Evolutionary conservation across 768 basidiomycete genomes (phyloP).

Genomic region (Ramaria sp.): DNA sequence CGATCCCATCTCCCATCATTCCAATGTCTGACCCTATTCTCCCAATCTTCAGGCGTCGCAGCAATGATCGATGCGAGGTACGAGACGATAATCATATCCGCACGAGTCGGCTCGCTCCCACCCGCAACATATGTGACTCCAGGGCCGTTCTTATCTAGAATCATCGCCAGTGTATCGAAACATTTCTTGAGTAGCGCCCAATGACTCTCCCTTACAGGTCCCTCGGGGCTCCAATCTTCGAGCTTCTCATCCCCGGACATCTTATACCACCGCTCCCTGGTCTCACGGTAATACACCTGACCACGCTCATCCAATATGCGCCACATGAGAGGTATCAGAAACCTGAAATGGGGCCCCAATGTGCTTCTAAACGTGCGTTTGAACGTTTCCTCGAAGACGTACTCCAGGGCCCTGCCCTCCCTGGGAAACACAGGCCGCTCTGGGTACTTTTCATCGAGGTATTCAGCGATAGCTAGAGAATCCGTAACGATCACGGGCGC

Average conservation of each 20-base stretch:
- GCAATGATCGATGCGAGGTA: slow-evolving; percentile 66
- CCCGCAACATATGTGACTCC: slow-evolving; percentile 34
- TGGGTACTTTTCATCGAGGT: slow-evolving; percentile 57
- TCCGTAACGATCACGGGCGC: slow-evolving; percentile 48
- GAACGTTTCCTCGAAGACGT: slow-evolving; percentile 54
- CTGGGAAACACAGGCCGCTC: slow-evolving; percentile 63
- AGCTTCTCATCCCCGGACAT: too few species aligned
- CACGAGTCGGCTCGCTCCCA: slow-evolving; percentile 60
- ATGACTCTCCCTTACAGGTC: slow-evolving; percentile 4
- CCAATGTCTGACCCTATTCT: slow-evolving; percentile 60
- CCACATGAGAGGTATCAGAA: slow-evolving; percentile 58
- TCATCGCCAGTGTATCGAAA: slow-evolving; percentile 50
- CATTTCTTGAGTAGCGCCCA: slow-evolving; percentile 32
- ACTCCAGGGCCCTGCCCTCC: slow-evolving; percentile 54
- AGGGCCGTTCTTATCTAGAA: slow-evolving; percentile 52
- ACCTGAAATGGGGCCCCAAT: slow-evolving; percentile 53
- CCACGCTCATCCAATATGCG: slow-evolving; percentile 45
- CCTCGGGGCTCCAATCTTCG: slow-evolving; percentile 19
- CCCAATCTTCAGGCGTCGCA: slow-evolving; percentile 62
- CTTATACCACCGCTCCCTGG: slow-evolving; percentile 22
- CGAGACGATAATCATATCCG: slow-evolving; percentile 64
- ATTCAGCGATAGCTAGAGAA: slow-evolving; percentile 54
- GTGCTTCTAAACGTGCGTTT: slow-evolving; percentile 60
- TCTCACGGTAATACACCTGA: slow-evolving; percentile 36
- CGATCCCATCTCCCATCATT: slow-evolving; percentile 56